Percentiles rank a stretch among this genome's conserved stretches.
Conservation (phyloP, 2,329 filamentous ascomycete genomes). For the Ceratocystis smalleyi region DNA sequence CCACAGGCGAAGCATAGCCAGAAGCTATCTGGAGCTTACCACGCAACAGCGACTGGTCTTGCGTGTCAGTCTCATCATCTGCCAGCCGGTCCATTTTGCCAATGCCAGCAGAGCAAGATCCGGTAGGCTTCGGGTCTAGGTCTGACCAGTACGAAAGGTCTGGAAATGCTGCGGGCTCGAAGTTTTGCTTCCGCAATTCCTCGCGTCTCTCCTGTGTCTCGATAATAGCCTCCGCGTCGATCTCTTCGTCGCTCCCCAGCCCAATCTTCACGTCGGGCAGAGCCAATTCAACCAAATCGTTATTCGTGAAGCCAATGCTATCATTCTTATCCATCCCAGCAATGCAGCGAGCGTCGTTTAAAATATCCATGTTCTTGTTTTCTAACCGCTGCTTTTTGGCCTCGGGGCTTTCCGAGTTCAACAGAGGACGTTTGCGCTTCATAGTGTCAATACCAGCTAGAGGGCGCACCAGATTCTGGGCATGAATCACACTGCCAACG, state of each 20-base stretch:
- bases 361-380: not conserved
- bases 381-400: not conserved
- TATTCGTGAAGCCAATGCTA: not conserved
- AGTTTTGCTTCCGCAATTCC: not conserved
- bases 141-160: not conserved
- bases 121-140: not conserved
- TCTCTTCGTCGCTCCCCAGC: not conserved
- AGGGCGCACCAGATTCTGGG: not conserved
- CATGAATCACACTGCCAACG: not conserved
- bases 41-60: not conserved
- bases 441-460: not conserved
- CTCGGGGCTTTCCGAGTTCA: not conserved
- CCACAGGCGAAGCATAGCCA: not conserved
- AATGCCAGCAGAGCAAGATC: not conserved
- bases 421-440: not conserved
- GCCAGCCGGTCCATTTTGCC: not conserved
- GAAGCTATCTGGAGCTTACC: not conserved
- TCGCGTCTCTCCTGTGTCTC: not conserved
- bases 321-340: not conserved
- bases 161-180: not conserved
- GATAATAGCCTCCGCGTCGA: not conserved
- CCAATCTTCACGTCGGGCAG: not conserved
- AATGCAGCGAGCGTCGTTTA: constrained; percentile 2
- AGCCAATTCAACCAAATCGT: not conserved
- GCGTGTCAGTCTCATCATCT: not conserved